Conservation (phyloP, 208 protist genomes). For the Zelonia costaricensis region DNA sequence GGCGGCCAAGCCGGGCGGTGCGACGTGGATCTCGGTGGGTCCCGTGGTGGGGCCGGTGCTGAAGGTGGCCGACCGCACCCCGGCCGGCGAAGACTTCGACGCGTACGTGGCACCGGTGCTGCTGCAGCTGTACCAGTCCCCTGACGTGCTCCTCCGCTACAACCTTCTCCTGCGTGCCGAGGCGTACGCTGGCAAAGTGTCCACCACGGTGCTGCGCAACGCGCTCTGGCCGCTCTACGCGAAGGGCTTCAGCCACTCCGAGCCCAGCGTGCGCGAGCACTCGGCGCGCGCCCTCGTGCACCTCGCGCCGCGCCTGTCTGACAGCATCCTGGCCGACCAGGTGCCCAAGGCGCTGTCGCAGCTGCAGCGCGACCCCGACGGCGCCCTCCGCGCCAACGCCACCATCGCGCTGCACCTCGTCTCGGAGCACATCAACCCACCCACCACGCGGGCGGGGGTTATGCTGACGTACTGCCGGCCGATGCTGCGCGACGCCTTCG, state of each 20-base stretch:
- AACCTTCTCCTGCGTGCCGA: constrained; percentile 59
- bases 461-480: constrained; percentile 66
- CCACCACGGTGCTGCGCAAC: constrained; percentile 38
- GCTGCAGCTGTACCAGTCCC: constrained; percentile 55
- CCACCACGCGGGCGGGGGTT: constrained; percentile 39
- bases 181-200: constrained; percentile 48
- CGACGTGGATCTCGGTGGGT: constrained; percentile 15
- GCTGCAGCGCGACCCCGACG: constrained; percentile 78
- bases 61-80: constrained; percentile 43
- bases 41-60: constrained; percentile 65
- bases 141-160: constrained; percentile 64
- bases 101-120: constrained; percentile 56
- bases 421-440: constrained; percentile 41
- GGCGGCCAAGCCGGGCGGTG: constrained; percentile 23
- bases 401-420: constrained; percentile 83
- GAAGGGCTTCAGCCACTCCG: constrained; percentile 60
- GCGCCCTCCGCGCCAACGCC: constrained; percentile 85
- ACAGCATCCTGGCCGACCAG: constrained; percentile 57
- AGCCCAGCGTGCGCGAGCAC: constrained; percentile 71
- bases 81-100: constrained; percentile 52
- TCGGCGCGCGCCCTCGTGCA: constrained; percentile 73
- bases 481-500: constrained; percentile 86
- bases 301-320: constrained; percentile 55
- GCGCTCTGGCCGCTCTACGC: constrained; percentile 74
- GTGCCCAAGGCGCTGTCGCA: constrained; percentile 41